Percentiles rank a stretch among this genome's conserved stretches.
Conservation (phyloP, 345 rosid species). For the Aquilaria malaccensis region DNA sequence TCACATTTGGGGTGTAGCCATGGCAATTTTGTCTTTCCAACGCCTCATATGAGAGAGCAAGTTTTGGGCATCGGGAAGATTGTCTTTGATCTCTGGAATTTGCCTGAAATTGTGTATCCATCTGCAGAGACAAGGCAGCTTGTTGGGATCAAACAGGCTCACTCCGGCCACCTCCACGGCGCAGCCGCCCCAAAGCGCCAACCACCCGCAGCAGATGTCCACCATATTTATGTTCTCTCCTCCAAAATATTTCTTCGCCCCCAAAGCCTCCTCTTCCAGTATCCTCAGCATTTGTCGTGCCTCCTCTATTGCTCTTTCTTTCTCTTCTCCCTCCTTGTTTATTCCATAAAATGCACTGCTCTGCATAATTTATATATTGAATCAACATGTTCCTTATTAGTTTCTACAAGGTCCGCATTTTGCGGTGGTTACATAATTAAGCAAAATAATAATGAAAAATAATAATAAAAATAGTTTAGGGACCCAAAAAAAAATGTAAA, state of each 20-base stretch:
- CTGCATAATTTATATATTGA: no score
- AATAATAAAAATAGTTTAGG: no score
- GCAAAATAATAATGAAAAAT: no score
- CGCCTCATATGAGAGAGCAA: neutral
- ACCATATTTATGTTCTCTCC: constrained; percentile 9
- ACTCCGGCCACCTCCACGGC: constrained; percentile 13
- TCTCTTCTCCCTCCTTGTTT: constrained; percentile 2
- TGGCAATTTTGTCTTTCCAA: no score
- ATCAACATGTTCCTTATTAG: no score
- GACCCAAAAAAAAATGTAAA: no score
- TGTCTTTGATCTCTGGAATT: constrained; percentile 13
- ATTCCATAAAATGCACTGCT: no score
- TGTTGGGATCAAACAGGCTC: constrained; percentile 9
- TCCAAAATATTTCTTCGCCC: constrained; percentile 19
- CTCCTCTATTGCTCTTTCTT: constrained; percentile 14
- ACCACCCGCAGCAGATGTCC: constrained; percentile 14
- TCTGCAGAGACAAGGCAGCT: constrained; percentile 13
- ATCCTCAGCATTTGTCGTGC: constrained; percentile 6
- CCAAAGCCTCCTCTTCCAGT: constrained; percentile 16
- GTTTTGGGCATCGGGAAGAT: constrained; percentile 15
- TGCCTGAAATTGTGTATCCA: constrained; percentile 15
- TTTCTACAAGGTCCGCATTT: no score
- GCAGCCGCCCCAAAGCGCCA: constrained; percentile 7
- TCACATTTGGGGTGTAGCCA: no score
- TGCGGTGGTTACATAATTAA: no score